Base-by-base conservation (phyloP, 1,139 yeast species). In the Kluyveromyces sp. region DNA sequence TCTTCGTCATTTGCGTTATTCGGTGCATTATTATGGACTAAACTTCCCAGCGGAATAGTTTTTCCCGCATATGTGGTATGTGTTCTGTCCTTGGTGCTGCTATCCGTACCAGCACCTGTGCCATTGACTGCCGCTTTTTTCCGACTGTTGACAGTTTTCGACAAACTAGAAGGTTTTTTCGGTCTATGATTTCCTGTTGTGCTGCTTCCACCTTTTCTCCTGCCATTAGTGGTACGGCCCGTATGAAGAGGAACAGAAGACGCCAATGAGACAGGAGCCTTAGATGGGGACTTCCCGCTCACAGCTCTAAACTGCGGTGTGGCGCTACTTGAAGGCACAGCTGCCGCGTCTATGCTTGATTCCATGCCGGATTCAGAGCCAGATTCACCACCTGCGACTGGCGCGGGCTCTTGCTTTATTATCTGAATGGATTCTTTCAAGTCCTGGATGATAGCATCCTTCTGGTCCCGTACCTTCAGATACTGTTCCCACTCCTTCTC, bases 401-500 rank as follows among this genome's bases (percentile, higher is more conserved):
- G n/a, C 16, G 18, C 41, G 22, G 39, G 37, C 33, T 36, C 45
- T 37, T 20, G 44, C 33, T 36, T 43, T 25, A 16, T 20, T 22
- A 28, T 45, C 42, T 22, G 40, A 36, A 31, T 42, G 41, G 32
- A 32, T 29, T 28, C 44, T 39, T 32, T 30, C 36, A 38, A 8
- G 13, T 38, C 41, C 13, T 18, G 28, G 13, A 38, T 38, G 19
- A 38, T 38, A 16, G 41, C 15, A 12, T 30, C 36, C 29, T 25
- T 30, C 19, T 38, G 35, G 3, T 38, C 41, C 29, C 32, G 35
- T 15, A 39, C 26, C 18, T 38, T 16, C 4, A 19, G 36, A 46
- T 53, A 55, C 30, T 45, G 47, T 9, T 41, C 45, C 57, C 57
- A 54, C 42, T 53, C 59, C 22, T 46, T 48, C 17, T 37, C 37